Conservation (phyloP, 192 early-diverging fungal genomes). For the Coemansia sp. region DNA sequence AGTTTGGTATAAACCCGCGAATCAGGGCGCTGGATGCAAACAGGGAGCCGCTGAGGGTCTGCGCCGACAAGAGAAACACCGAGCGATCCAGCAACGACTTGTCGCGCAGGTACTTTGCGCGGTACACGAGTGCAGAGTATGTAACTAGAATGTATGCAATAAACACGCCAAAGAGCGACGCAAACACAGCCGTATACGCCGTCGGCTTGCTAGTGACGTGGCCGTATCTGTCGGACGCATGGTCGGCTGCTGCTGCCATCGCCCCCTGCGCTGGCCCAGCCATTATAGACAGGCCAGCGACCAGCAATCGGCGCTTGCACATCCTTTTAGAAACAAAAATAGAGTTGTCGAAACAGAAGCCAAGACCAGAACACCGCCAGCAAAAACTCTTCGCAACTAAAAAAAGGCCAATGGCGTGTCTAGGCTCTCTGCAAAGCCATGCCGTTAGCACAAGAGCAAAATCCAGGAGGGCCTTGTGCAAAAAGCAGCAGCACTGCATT, state of each 20-base stretch:
- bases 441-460: background rate
- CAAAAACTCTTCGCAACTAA: background rate
- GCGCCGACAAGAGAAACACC: conserved; percentile 16
- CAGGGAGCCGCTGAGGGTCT: conserved; percentile 8
- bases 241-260: background rate
- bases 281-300: background rate
- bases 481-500: background rate
- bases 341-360: background rate
- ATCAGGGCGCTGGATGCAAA: conserved; percentile 12
- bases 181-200: conserved; percentile 17
- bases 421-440: background rate
- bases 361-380: no score
- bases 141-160: conserved; percentile 12
- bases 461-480: background rate
- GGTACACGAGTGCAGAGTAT: conserved; percentile 19
- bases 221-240: background rate
- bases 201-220: background rate
- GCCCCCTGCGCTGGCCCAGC: background rate
- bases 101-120: conserved; percentile 24
- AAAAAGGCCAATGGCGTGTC: background rate
- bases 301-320: background rate
- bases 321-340: background rate
- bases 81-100: conserved; percentile 27
- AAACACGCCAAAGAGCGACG: conserved; percentile 17
- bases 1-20: conserved; percentile 20